Evolutionary conservation across 2,329 filamentous ascomycete species (phyloP).

Genomic region (Cordyceps cateniannulata): DNA sequence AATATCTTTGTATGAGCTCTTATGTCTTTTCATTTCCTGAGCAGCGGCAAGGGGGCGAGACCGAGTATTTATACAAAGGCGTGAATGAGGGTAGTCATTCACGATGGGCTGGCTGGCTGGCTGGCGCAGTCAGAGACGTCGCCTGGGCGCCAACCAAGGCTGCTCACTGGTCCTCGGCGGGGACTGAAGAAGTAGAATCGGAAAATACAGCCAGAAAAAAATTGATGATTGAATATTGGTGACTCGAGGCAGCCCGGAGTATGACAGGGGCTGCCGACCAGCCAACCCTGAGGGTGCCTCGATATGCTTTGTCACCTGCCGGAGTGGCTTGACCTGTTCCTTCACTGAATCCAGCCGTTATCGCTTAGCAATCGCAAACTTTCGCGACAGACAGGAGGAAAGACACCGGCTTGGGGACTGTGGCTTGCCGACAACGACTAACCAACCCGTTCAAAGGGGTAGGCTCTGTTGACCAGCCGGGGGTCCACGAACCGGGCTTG

Average conservation of each 20-base stretch:
- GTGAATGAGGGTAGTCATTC: conserved; percentile 2
- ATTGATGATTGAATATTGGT: background rate
- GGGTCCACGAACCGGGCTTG: background rate
- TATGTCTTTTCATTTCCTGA: background rate
- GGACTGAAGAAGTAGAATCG: background rate
- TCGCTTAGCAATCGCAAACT: background rate
- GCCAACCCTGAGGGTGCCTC: background rate
- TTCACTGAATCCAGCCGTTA: background rate
- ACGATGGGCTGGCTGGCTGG: background rate
- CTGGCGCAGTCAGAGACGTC: background rate
- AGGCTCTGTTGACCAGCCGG: background rate
- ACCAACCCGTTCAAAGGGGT: background rate
- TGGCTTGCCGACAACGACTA: background rate
- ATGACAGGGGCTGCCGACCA: background rate
- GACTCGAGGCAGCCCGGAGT: background rate
- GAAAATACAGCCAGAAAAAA: background rate
- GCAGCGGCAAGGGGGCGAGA: background rate
- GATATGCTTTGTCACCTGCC: background rate
- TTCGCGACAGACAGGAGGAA: background rate
- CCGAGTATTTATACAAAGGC: background rate
- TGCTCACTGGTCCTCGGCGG: background rate
- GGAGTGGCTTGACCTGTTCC: background rate
- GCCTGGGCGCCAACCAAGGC: background rate
- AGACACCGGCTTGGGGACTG: background rate
- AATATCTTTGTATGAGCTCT: background rate